These are phyloP conservation scores for Alternaria sp. DNA, from an alignment of 2,329 filamentous ascomycete species.

Conservation along the genomic window DNA sequence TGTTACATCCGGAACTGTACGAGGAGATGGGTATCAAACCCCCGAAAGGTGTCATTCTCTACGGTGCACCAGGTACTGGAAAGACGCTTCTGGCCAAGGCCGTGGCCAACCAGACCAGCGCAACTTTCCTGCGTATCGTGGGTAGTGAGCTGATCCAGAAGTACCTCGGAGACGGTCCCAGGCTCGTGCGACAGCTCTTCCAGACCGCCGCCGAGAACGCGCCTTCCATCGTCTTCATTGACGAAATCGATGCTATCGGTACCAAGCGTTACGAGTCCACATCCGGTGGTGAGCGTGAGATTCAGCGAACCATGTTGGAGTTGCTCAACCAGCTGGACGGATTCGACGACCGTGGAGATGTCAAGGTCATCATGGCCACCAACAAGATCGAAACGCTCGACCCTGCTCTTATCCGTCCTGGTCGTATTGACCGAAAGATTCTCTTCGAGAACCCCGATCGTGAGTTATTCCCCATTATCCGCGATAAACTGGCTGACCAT, in stretches of 20 bases:
- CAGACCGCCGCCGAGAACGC: conserved; percentile 95
- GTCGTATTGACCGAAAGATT: conserved; percentile 98
- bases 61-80: conserved; percentile 94
- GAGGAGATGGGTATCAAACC: conserved; percentile 99
- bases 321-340: conserved; percentile 97
- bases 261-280: conserved; percentile 99
- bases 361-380: conserved; percentile 99
- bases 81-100: conserved; percentile 97
- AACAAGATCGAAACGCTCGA: conserved; percentile 99
- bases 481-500: conserved; percentile 58
- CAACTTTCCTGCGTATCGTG: conserved; percentile 96
- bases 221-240: conserved; percentile 97
- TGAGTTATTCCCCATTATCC: conserved; percentile 47
- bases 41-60: conserved; percentile 98
- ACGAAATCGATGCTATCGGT: conserved; percentile 98
- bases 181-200: conserved; percentile 94
- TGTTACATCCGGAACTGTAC: conserved; percentile 95
- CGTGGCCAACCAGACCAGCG: conserved; percentile 98
- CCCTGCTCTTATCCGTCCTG: conserved; percentile 92
- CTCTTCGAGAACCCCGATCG: conserved; percentile 75
- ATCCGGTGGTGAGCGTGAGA: conserved; percentile 94
- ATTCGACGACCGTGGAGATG: conserved; percentile 97
- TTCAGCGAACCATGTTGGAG: conserved; percentile 98
- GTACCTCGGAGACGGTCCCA: conserved; percentile 93
- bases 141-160: conserved; percentile 98